Percentiles rank a stretch among this genome's conserved stretches.
Conservation (phyloP, 129 eudicot species). For the Pittosporum tobira region DNA sequence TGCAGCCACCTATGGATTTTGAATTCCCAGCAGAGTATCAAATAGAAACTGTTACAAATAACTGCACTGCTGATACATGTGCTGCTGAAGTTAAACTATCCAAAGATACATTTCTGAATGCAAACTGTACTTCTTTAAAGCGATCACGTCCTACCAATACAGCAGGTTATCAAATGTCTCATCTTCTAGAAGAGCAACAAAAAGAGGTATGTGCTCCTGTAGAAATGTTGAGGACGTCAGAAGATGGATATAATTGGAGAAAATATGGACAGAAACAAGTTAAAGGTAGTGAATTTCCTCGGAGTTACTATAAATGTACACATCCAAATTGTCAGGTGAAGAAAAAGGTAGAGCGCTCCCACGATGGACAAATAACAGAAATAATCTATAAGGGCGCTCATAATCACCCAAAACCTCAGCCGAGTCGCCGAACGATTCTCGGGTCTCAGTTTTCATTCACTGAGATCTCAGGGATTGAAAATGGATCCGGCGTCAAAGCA, state of each 20-base stretch:
- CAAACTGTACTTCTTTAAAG: constrained; percentile 5
- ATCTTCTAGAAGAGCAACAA: constrained; percentile 16
- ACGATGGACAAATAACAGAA: constrained; percentile 69
- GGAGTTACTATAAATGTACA: constrained; percentile 77
- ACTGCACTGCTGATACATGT: constrained; percentile 11
- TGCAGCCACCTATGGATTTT: constrained; percentile 25
- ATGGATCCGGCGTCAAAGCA: constrained; percentile 20
- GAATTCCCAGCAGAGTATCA: constrained; percentile 22
- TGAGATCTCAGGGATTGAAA: constrained; percentile 14
- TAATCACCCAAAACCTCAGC: constrained; percentile 49
- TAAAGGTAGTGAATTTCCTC: constrained; percentile 73
- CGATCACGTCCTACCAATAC: constrained; percentile 9
- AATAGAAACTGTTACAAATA: constrained; percentile 24
- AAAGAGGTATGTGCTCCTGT: constrained; percentile 17
- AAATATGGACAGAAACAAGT: constrained; percentile 85
- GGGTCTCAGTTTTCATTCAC: constrained; percentile 21
- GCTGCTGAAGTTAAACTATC: constrained; percentile 15
- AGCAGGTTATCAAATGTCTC: constrained; percentile 6
- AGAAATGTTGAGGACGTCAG: constrained; percentile 31
- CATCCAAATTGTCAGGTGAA: constrained; percentile 62
- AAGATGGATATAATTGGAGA: constrained; percentile 78
- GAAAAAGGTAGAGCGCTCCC: constrained; percentile 73
- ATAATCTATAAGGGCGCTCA: constrained; percentile 70
- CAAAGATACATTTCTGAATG: constrained; percentile 7
- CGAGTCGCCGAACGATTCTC: constrained; percentile 17